Evolutionary conservation across 768 basidiomycete species (phyloP), one percentile per base, ranked within the genome.

Genomic region (Candolleomyces aberdarensis): DNA sequence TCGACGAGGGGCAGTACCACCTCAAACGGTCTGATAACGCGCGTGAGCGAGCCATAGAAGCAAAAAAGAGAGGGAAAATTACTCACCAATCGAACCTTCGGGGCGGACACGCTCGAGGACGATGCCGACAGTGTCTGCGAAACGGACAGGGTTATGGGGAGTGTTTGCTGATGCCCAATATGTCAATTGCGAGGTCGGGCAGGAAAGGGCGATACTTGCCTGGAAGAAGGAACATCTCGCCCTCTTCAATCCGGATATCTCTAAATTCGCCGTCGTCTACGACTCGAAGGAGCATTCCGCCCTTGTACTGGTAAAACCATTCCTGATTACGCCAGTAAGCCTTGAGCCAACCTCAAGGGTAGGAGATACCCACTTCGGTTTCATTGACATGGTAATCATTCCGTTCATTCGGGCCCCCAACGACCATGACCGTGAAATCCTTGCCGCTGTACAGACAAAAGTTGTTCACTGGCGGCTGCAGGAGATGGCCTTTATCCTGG

Each of bases 231-330:
- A 97, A 98, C 95, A 98, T 98, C 62, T 95, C 94, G 51, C 96
- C 96, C 73, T 99, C 95, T 63, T 87, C 89, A 66, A 98, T 97
- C 29, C 76, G 77, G 52, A 98, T 91, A 71, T 98, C 96, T 69
- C 82, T 80, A 74, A 96, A 96, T 63, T 78, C 76, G 10, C 83
- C 86, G 7, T 85, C 91, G 53, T 94, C 92, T 15, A 97, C 88
- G 0, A 92, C 88, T 62, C 91, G 87, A 20, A 99, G 79, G 2
- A 93, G 77, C 95, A 98, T 98, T 2, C 83, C 85, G 3, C 96
- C 96, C 72, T 95, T 94, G 78, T 96, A 81, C 71, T 99, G 96
- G 74, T 95, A 98, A 74, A 98, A 98, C 96, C 95, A 98, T 75
- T 98, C 96, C 90, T 94, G n/a, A 43, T 36, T 41, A 57, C 36